Conservation (phyloP, 2,329 filamentous ascomycete genomes). For the Chaetomium olivaceum region DNA sequence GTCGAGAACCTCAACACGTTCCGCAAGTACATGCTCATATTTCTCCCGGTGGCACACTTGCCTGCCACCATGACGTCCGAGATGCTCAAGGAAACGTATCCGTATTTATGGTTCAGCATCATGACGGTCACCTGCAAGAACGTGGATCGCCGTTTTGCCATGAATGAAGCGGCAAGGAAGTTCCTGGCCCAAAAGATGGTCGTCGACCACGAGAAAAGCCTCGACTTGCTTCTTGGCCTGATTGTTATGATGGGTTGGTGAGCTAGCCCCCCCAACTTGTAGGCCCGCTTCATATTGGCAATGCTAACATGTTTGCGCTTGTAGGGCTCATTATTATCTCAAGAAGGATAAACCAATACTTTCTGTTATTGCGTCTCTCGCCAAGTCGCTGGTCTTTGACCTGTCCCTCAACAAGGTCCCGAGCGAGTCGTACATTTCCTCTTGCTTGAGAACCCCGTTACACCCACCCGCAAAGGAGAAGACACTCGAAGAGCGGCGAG, state of each 20-base stretch:
- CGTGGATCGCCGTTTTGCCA: slow-evolving; percentile 41
- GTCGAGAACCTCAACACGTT: slow-evolving; percentile 43
- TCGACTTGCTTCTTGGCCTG: slow-evolving; percentile 56
- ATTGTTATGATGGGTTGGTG: slow-evolving; percentile 50
- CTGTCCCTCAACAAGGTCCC: slow-evolving; percentile 46
- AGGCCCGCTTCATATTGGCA: neutral
- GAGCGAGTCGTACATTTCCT: slow-evolving; percentile 37
- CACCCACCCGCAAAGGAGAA: slow-evolving; percentile 35
- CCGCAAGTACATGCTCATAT: slow-evolving; percentile 42
- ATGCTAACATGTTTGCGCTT: neutral
- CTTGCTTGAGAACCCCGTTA: slow-evolving; percentile 38
- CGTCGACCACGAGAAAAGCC: slow-evolving; percentile 49
- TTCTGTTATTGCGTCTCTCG: slow-evolving; percentile 46
- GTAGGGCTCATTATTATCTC: slow-evolving; percentile 43
- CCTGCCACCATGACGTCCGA: slow-evolving; percentile 41
- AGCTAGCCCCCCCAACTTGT: slow-evolving; percentile 15
- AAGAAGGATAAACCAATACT: slow-evolving; percentile 47
- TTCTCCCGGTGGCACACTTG: slow-evolving; percentile 50
- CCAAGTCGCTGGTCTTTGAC: slow-evolving; percentile 47
- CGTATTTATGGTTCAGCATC: slow-evolving; percentile 55
- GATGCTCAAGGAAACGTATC: slow-evolving; percentile 43
- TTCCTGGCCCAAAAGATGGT: slow-evolving; percentile 50
- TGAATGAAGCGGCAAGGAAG: slow-evolving; percentile 46
- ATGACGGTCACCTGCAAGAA: slow-evolving; percentile 49
- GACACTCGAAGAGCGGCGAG: slow-evolving; percentile 53